These are phyloP conservation scores for Boletellus emodensis DNA, from an alignment of 768 basidiomycete genomes.

Conservation along the genomic window DNA sequence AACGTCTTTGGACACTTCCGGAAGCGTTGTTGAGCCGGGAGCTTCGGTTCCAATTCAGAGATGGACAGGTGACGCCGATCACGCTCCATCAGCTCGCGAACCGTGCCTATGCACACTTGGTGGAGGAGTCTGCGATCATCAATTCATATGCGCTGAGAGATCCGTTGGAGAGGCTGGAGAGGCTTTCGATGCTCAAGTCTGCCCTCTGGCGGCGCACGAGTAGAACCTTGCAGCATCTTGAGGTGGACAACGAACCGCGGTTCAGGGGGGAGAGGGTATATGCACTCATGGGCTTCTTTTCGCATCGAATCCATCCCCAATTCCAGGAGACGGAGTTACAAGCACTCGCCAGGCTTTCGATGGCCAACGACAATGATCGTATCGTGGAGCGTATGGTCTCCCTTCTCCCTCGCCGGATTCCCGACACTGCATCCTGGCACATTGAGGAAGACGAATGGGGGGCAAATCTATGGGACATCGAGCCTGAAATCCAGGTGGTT, in stretches of 20 bases:
- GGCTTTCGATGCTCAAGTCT: constrained; percentile 16
- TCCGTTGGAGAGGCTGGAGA: constrained; percentile 23
- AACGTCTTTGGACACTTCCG: constrained; percentile 26
- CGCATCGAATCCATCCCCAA: constrained; percentile 10
- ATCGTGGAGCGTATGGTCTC: constrained; percentile 23
- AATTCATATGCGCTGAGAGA: constrained; percentile 19
- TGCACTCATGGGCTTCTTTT: constrained; percentile 26
- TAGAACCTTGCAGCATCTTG: not conserved
- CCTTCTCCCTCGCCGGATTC: constrained; percentile 8
- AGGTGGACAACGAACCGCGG: too few relatives aligned
- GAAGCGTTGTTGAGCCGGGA: constrained; percentile 20
- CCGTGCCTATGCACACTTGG: constrained; percentile 14
- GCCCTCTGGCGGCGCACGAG: constrained; percentile 24
- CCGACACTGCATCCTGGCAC: constrained; percentile 14
- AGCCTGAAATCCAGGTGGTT: constrained; percentile 13
- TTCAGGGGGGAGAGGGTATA: constrained; percentile 15
- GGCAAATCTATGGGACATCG: constrained; percentile 20
- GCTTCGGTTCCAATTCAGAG: constrained; percentile 12
- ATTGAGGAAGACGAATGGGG: constrained; percentile 17
- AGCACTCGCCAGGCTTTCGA: constrained; percentile 7
- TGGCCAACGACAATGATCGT: constrained; percentile 24
- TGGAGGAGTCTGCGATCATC: constrained; percentile 19
- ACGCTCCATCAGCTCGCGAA: constrained; percentile 24
- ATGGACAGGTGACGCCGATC: constrained; percentile 11
- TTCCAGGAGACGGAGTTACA: too few relatives aligned